Base-by-base conservation (phyloP, 306 rosid species). In the Carpinus fangiana region DNA sequence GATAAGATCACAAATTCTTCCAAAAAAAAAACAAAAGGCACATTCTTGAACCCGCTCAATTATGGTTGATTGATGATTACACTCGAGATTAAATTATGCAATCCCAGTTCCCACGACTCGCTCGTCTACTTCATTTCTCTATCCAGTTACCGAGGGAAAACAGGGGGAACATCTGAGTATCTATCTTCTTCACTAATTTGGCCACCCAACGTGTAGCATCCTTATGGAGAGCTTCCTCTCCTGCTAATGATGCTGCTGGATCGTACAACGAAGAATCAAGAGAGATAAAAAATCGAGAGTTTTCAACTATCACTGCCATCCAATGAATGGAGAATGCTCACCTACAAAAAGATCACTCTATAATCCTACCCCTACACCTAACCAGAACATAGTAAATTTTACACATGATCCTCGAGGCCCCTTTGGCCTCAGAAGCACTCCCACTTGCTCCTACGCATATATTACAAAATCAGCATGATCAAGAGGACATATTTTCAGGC, bases 321-420 rank as follows among this genome's bases (percentile, higher is more conserved):
- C 76, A 81, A 84, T 80, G 75, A 87, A 47, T 71, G 76, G 84
- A 83, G 77, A 75, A 34, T 76, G 78, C 72, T 73, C 72, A 68
- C 73, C 91, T 85, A 87, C 82, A 80, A 52, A 79, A 80, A 81
- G 83, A 77, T 76, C 77, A 83, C 64, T 70, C 77, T 80, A 81
- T 80, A 79, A 77, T 84, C 70, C 89, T 88, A 80, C 51, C 75
- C 82, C 89, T 85, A 88, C 89, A 76, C 46, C 87, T 87, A 78
- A 78, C 78, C 77, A 81, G 73, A 85, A 79, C 77, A 73, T 79
- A 50, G 67, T 54, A 59, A 78, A 81, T 81, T 79, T 78, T 80
- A 82, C 41, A 70, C 47, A 70, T 18, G 51, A 76, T 79, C 52
- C 66, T 73, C 82, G 68, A 47, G 83, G 72, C 79, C 57, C 64